Evolutionary conservation across 331 rosid genomes (phyloP), one percentile per base, ranked within the genome.

Genomic region (Phaseolus coccineus): DNA sequence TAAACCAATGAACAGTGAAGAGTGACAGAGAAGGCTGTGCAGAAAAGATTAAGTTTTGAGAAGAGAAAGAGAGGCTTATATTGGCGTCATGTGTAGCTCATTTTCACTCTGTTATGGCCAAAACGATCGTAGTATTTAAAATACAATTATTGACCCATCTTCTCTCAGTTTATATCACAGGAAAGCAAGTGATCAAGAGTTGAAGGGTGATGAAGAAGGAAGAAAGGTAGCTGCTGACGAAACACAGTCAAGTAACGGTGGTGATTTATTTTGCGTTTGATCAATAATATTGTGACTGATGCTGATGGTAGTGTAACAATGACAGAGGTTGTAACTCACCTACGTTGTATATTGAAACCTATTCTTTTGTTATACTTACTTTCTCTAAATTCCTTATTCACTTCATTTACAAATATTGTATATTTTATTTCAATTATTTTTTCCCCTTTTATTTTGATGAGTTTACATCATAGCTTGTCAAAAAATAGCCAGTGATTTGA

Each of bases 261-360:
- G 68, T 64, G 33, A 77, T 75, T 50, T 68, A 30, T 57, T 50
- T 42, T 74, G 75, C 47, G 16, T 14, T 12, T 9, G 30, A 67
- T 85, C 55, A 78, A 25, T 33, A 58, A 69, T 16, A 67, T 74
- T 71, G 58, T 12, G 75, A 79, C 55, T 76, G 87, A 82, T 71
- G 63, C 62, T 80, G 87, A 86, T 76, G 74, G 78, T 82, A 79
- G 79, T 82, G 40, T 79, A 79, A 55, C 79, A 33, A 63, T 33
- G 69, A 75, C 35, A 70, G 31, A 57, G 35, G 13, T 65, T 33
- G 33, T 78, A 81, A 69, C 52, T 73, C 52, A 52, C 42, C 51
- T 73, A 74, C 44, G 4, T 9, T 25, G 12, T 33, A 51, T 28
- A 61, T 33, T 81, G 33, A 76, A 42, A 42, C 47, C 13, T 42